Conservation (phyloP, 163 green algal genomes). For the Scenedesmus sp. region DNA sequence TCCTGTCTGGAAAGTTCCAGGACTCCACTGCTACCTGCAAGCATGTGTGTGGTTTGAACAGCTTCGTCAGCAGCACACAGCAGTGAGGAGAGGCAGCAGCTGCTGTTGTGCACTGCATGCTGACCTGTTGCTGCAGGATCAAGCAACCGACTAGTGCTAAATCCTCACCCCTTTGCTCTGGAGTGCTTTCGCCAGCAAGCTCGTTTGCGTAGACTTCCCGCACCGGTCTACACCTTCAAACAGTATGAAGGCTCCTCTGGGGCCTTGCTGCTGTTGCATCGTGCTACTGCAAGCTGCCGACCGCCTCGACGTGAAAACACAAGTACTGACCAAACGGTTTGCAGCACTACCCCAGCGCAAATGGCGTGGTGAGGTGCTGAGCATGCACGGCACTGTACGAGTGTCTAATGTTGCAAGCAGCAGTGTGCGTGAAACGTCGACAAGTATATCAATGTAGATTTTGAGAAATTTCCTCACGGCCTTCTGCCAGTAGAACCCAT, state of each 20-base stretch:
- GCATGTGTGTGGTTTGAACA: neutral
- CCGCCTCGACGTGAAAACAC: neutral
- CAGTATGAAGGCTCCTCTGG: slow-evolving; percentile 93
- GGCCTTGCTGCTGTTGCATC: slow-evolving; percentile 21
- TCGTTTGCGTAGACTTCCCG: slow-evolving; percentile 95
- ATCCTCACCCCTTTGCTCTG: slow-evolving; percentile 8
- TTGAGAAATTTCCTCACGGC: too few relatives aligned
- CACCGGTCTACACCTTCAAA: slow-evolving; percentile 96
- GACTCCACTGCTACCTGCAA: slow-evolving; percentile 77
- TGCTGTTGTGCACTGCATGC: neutral
- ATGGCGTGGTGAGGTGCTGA: neutral
- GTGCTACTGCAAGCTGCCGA: neutral
- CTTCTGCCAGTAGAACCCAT: too few relatives aligned
- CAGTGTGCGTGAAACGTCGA: neutral
- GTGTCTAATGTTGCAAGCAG: neutral
- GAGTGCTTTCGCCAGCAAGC: slow-evolving; percentile 82
- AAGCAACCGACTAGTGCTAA: neutral
- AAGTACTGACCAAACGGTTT: neutral
- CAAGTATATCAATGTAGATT: too few relatives aligned
- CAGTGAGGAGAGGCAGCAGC: neutral
- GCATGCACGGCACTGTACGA: neutral
- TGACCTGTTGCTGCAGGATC: neutral
- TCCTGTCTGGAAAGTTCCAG: slow-evolving; percentile 96
- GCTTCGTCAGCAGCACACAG: neutral
- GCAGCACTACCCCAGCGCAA: neutral